Conservation (phyloP, 2,329 filamentous ascomycete species). For the Arthrobotrys pseudoclavata region DNA sequence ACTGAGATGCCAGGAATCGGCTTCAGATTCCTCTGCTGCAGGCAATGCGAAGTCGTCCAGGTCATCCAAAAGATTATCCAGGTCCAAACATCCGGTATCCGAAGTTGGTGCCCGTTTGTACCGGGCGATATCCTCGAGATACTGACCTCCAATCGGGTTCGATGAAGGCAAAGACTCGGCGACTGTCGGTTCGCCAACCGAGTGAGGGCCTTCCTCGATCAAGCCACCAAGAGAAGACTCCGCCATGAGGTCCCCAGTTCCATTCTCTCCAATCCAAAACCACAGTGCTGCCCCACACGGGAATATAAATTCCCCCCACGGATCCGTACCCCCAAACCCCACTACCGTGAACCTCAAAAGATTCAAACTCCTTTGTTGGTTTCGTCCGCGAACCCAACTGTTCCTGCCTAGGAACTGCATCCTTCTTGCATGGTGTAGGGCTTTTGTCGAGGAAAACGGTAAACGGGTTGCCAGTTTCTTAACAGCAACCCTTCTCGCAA, state of each 20-base stretch:
- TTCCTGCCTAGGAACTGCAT: slow-evolving; percentile 56
- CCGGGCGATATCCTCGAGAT: slow-evolving; percentile 45
- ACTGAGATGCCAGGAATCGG: slow-evolving; percentile 47
- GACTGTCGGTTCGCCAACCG: slow-evolving; percentile 12
- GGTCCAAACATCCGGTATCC: slow-evolving; percentile 15
- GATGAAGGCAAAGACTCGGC: slow-evolving; percentile 24
- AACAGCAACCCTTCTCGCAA: slow-evolving; percentile 48
- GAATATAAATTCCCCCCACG: slow-evolving; percentile 28
- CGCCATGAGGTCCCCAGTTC: slow-evolving; percentile 23
- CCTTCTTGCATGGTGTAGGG: slow-evolving; percentile 49
- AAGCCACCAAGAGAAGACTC: slow-evolving; percentile 8
- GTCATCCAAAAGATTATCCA: slow-evolving; percentile 37
- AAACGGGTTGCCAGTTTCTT: slow-evolving; percentile 49
- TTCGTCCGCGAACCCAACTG: slow-evolving; percentile 33
- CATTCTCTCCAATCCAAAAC: slow-evolving; percentile 5
- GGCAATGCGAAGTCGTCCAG: slow-evolving; percentile 54
- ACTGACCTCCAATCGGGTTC: slow-evolving; percentile 10
- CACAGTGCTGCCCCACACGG: slow-evolving; percentile 5
- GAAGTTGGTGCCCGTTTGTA: slow-evolving; percentile 34
- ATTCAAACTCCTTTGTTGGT: slow-evolving; percentile 40
- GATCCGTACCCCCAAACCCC: slow-evolving; percentile 31
- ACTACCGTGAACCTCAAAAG: slow-evolving; percentile 38
- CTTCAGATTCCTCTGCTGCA: slow-evolving; percentile 36
- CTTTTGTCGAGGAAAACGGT: slow-evolving; percentile 47
- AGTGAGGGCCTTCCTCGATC: slow-evolving; percentile 21